A percentile compares a stretch with the other conserved stretches of the same genome.
These are phyloP conservation scores for Rhynchospora breviuscula DNA, from an alignment of 176 grass and related monocot species.

Conservation along the genomic window DNA sequence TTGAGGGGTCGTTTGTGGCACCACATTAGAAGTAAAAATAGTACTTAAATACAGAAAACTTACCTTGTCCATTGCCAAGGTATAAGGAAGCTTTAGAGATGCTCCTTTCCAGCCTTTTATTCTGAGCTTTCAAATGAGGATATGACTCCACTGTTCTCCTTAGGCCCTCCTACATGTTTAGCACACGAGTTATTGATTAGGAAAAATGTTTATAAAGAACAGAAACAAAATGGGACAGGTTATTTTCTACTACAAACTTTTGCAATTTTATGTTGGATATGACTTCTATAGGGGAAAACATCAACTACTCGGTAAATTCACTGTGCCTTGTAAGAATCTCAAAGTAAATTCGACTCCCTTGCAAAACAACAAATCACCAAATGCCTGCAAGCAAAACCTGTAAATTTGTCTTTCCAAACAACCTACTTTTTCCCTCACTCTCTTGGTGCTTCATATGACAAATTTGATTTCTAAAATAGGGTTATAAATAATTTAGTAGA, in stretches of 20 bases:
- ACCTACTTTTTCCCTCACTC: background rate
- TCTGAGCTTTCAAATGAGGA: constrained; percentile 62
- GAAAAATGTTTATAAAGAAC: background rate
- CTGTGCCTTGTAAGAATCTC: background rate
- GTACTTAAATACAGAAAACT: background rate
- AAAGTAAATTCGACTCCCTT: background rate
- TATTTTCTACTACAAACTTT: background rate
- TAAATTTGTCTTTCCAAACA: background rate
- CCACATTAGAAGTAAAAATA: background rate
- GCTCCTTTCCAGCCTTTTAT: constrained; percentile 36
- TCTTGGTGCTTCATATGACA: background rate
- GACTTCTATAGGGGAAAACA: background rate
- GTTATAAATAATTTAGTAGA: background rate
- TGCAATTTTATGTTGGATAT: background rate
- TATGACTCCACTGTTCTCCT: constrained; percentile 80
- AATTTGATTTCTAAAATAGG: background rate
- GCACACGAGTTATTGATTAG: background rate
- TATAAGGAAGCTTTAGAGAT: constrained; percentile 81
- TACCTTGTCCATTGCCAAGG: constrained; percentile 85
- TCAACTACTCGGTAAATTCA: background rate
- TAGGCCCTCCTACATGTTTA: constrained; percentile 71
- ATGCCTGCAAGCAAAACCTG: background rate
- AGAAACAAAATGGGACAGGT: background rate
- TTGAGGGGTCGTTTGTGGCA: background rate
- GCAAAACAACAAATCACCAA: background rate